Conservation (phyloP, 2,329 filamentous ascomycete genomes). For the Paracoccidioides brasiliensis region DNA sequence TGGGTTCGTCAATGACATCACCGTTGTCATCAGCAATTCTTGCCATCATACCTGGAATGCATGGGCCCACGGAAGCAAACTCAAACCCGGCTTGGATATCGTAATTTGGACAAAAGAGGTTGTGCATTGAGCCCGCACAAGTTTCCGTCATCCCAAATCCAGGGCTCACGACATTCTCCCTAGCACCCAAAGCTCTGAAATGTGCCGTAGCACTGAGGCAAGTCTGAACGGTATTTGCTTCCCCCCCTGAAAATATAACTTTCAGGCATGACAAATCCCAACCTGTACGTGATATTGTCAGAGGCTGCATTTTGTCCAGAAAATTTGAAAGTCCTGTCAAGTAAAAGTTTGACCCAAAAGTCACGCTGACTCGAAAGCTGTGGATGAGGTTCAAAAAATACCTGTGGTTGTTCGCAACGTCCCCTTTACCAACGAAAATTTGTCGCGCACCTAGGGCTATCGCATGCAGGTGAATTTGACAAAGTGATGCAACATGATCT, state of each 20-base stretch:
- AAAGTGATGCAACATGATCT: constrained; percentile 42
- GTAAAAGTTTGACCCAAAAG: constrained; percentile 25
- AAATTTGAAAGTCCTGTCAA: constrained; percentile 10
- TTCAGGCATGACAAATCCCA: constrained; percentile 20
- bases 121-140: constrained; percentile 38
- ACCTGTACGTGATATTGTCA: neutral
- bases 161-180: constrained; percentile 24
- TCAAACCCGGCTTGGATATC: constrained; percentile 20
- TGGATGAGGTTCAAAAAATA: constrained; percentile 30
- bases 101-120: constrained; percentile 27
- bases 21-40: constrained; percentile 18
- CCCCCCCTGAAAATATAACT: constrained; percentile 30
- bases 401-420: constrained; percentile 29
- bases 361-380: constrained; percentile 18
- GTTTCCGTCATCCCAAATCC: constrained; percentile 43
- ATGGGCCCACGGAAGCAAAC: constrained; percentile 29
- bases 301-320: constrained; percentile 2
- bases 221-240: constrained; percentile 34
- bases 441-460: constrained; percentile 31
- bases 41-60: constrained; percentile 18
- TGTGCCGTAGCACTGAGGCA: constrained; percentile 17
- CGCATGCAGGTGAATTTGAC: constrained; percentile 41
- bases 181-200: constrained; percentile 23
- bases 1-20: constrained; percentile 16
- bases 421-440: constrained; percentile 32